Conservation (phyloP, 805 yeast genomes). For the Kodamaea lidongshanica region DNA sequence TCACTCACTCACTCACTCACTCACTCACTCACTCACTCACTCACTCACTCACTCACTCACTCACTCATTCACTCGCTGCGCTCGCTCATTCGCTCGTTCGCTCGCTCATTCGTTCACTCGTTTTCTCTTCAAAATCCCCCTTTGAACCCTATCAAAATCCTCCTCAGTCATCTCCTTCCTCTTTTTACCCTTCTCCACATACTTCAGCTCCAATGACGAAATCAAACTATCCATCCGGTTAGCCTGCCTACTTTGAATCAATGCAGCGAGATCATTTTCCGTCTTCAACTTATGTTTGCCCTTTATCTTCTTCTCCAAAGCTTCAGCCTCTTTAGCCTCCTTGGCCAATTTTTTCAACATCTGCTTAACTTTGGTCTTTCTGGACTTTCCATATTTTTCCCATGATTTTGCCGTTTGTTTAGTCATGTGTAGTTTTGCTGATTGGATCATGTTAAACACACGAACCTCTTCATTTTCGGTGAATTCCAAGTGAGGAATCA, state of each 20-base stretch:
- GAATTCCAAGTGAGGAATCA: slow-evolving; percentile 70
- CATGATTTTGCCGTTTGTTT: slow-evolving; percentile 35
- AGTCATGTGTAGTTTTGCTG: slow-evolving; percentile 28
- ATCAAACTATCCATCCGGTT: slow-evolving; percentile 43
- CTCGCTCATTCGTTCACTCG: slow-evolving; percentile 2
- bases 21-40: no score
- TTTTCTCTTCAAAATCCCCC: slow-evolving; percentile 13
- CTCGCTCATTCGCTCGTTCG: neutral
- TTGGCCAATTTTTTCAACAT: slow-evolving; percentile 47
- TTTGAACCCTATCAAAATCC: slow-evolving; percentile 44
- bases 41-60: no score
- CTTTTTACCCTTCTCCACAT: slow-evolving; percentile 36
- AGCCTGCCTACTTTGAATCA: slow-evolving; percentile 45
- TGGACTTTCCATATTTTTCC: slow-evolving; percentile 44
- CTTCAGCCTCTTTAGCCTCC: slow-evolving; percentile 61
- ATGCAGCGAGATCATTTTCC: slow-evolving; percentile 38
- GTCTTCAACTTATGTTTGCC: slow-evolving; percentile 23
- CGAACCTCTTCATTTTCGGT: slow-evolving; percentile 55
- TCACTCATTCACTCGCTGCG: no score
- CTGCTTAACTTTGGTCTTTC: slow-evolving; percentile 43
- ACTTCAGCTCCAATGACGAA: slow-evolving; percentile 44
- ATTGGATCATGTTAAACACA: slow-evolving; percentile 45
- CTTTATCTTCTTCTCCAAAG: slow-evolving; percentile 34
- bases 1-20: no score
- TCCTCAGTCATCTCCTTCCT: slow-evolving; percentile 42